phyloP scores from a whole-genome alignment of 495 filamentous ascomycete genomes.

The Penicillium soppii region DNA sequence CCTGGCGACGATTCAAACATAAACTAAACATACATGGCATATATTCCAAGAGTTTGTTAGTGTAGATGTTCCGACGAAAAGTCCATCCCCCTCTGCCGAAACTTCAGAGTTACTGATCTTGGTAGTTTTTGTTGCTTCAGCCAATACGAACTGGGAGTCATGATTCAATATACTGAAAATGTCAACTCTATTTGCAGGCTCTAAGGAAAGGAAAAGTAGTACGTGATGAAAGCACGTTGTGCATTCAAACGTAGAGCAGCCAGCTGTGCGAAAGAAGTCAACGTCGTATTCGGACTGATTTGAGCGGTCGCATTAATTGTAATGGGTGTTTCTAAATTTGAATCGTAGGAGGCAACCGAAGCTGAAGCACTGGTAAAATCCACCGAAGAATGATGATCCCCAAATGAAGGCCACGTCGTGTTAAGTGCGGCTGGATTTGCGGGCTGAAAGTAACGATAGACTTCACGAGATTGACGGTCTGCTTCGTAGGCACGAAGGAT shows the following conservation, averaged over 20 bases:
- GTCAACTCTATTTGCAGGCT: neutral
- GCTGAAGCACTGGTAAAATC: neutral
- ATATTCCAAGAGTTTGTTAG: conserved; percentile 26
- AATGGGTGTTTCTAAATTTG: neutral
- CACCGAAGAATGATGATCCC: neutral
- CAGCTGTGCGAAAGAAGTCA: conserved; percentile 47
- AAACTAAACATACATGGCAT: neutral
- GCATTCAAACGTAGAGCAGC: conserved; percentile 40
- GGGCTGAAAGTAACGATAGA: conserved; percentile 35
- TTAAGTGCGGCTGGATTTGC: conserved; percentile 4
- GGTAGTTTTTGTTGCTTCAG: conserved; percentile 47
- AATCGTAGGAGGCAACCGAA: neutral
- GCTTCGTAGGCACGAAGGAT: conserved; percentile 1
- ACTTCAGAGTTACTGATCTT: conserved; percentile 28
- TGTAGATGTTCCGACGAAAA: conserved; percentile 43
- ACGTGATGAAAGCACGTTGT: conserved; percentile 34
- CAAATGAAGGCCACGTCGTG: neutral
- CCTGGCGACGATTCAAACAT: conserved; percentile 10
- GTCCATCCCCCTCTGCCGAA: conserved; percentile 33
- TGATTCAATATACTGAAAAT: conserved; percentile 20
- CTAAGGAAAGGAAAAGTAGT: neutral
- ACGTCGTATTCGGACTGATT: conserved; percentile 41
- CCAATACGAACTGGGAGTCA: conserved; percentile 49
- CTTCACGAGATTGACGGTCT: conserved; percentile 26
- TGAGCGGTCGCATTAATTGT: neutral